Base-by-base conservation (phyloP, 495 filamentous ascomycete genomes). In the Lasiosphaeria ovina region DNA sequence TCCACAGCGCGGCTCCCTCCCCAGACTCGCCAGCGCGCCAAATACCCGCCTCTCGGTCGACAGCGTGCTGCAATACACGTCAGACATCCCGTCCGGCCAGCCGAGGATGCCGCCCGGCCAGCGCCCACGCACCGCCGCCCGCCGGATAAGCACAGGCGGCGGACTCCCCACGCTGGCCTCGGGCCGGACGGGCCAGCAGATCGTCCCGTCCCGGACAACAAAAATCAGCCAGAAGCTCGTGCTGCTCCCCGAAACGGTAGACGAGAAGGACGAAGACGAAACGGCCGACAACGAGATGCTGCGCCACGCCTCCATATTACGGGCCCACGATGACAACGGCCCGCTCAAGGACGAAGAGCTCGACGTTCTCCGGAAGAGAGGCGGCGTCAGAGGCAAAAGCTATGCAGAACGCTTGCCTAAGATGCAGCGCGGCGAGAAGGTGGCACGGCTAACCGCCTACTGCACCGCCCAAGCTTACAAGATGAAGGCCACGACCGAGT, bases 371-470 rank as follows among this genome's bases (percentile, higher is more conserved):
- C 80, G 81, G 69, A 87, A 81, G 71, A 81, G 85, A 62, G 84
- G 83, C 53, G 79, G 81, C 6, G 81, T 86, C 47, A 84, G 83
- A 59, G 91, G 91, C 47, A 97, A 96, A 80, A 95, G 89, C 64
- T 97, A 96, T 76, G 94, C 95, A 6, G 94, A 99, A 74, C 84
- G 95, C 47, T 72, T 99, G 59, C 94, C 94, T 6, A 99, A 99
- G 74, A 82, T 88, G 3, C 82, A 92, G 61, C 81, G 94, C 58
- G 85, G 91, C 11, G 90, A 97, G 71, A 94, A 93, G 74, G 75
- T 98, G 55, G 83, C 93, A 6, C 83, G 95, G 53, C 87, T 97
- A 33, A 98, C 94, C 58, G 94, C 94, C 2, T 99, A 98, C 74
- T 97, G 93, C 72, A 97, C 93, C 0, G 95, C 95, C 4, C 91